Percentiles rank a stretch among this genome's conserved stretches.
phyloP scores from a whole-genome alignment of 495 filamentous ascomycete species.

The Penicillium pulvis region DNA sequence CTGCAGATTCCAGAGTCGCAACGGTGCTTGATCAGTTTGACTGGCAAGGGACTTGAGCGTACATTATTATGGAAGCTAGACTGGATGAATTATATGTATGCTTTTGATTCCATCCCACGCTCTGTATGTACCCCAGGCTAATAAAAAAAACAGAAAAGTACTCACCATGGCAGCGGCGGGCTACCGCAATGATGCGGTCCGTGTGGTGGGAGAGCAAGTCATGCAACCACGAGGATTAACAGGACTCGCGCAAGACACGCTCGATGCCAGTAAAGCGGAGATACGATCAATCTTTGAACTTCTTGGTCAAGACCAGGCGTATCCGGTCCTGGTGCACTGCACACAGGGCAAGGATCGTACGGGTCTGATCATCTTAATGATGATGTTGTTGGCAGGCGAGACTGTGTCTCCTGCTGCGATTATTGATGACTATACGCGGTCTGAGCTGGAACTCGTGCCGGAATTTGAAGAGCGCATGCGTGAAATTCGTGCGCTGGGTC shows the following conservation, averaged over 20 bases:
- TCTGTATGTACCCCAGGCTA: neutral
- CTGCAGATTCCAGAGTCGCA: slow-evolving; percentile 60
- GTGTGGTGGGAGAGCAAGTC: slow-evolving; percentile 65
- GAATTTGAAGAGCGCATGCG: slow-evolving; percentile 63
- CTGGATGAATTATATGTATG: slow-evolving; percentile 63
- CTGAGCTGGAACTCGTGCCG: slow-evolving; percentile 58
- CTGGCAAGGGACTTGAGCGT: slow-evolving; percentile 68
- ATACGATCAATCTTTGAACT: slow-evolving; percentile 59
- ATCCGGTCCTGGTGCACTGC: slow-evolving; percentile 74
- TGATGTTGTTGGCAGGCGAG: slow-evolving; percentile 59
- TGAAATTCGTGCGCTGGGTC: slow-evolving; percentile 68
- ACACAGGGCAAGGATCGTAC: slow-evolving; percentile 90
- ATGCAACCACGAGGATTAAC: slow-evolving; percentile 69
- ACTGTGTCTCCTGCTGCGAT: slow-evolving; percentile 58
- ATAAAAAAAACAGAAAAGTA: slow-evolving; percentile 48
- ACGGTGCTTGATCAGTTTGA: slow-evolving; percentile 67
- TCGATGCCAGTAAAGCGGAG: slow-evolving; percentile 64
- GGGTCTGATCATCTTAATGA: slow-evolving; percentile 67
- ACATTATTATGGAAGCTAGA: slow-evolving; percentile 69
- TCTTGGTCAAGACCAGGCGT: slow-evolving; percentile 45
- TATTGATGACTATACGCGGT: slow-evolving; percentile 65
- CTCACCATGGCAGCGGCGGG: slow-evolving; percentile 62
- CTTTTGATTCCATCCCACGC: neutral
- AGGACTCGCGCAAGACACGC: slow-evolving; percentile 64
- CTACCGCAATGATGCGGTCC: slow-evolving; percentile 66